Percentiles rank a stretch among this genome's conserved stretches.
phyloP scores from a whole-genome alignment of 805 yeast species.

The Candida nanaspora region DNA sequence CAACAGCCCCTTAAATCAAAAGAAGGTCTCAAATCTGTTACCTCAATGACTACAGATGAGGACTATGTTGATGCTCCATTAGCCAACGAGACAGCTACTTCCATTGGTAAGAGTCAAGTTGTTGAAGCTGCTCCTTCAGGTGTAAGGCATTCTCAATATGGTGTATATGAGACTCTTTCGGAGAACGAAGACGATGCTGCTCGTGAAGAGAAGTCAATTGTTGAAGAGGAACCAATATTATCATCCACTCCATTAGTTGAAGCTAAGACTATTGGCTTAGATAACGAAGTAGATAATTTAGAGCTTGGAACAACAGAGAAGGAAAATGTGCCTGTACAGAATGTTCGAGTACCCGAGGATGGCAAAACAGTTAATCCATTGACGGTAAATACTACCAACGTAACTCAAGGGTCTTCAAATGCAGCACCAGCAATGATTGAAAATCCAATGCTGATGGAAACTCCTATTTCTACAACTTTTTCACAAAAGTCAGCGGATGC shows the following conservation, averaged over 20 bases:
- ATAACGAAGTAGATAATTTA: background rate
- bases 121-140: constrained; percentile 9
- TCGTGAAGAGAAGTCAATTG: background rate
- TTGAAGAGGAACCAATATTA: constrained; percentile 2
- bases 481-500: background rate
- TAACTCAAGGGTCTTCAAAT: background rate
- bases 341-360: no score
- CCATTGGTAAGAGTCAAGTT: constrained; percentile 2
- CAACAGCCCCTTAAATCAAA: no score
- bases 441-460: constrained; percentile 10
- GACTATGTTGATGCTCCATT: constrained; percentile 6
- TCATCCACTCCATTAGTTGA: constrained; percentile 7
- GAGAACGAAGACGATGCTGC: constrained; percentile 7
- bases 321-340: no score
- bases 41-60: constrained; percentile 1
- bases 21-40: background rate
- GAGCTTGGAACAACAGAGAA: no score
- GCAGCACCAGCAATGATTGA: background rate
- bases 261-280: background rate
- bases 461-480: constrained; percentile 8
- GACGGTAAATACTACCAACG: background rate
- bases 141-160: constrained; percentile 11
- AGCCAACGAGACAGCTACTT: constrained; percentile 7
- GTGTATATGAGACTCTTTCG: constrained; percentile 12
- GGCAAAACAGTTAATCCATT: no score